Evolutionary conservation across 345 rosid genomes (phyloP), one percentile per base, ranked within the genome.

Genomic region (Citrus mangshanensis): DNA sequence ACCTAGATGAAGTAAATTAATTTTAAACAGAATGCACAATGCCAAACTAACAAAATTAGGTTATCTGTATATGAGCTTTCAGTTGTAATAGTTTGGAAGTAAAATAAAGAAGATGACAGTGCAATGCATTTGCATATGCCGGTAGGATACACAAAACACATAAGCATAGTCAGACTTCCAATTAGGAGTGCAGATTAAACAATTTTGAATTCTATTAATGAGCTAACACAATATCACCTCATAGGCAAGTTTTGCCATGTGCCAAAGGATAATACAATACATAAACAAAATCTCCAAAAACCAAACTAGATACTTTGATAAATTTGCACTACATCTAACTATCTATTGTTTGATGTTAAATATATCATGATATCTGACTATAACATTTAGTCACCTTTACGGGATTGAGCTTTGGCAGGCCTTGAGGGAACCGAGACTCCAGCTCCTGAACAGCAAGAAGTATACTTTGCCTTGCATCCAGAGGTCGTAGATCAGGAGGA

Each of bases 351-450:
- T 4, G 61, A 30, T 76, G 35, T 34, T 65, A 77, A 66, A 32
- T 28, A 76, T 22, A 54, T 65, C 49, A 51, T 16, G 22, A 30
- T 65, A 76, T 63, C 13, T 62, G 21, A 49, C 46, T 24, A n/a
- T 16, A 38, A 13, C 40, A 6, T 49, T 65, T 55, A 63, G 58
- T 73, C 89, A 89, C 97, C 97, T 89, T 94, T 51, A 95, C 97
- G 85, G 99, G 99, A 90, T 96, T 92, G 77, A 96, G 98, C 86
- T 92, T 96, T 74, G 98, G 99, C 79, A 91, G 92, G 84, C 97
- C 99, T 79, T 88, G 85, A 55, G 98, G 94, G 86, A 96, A 94
- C 85, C 93, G 91, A 82, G 84, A 83, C 68, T 91, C 87, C 69
- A 96, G 81, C 88, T 93, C 97, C 88, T 96, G 90, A 63, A 96